Base-by-base conservation (phyloP, 345 rosid species). In the Eucalyptus curtisii region DNA sequence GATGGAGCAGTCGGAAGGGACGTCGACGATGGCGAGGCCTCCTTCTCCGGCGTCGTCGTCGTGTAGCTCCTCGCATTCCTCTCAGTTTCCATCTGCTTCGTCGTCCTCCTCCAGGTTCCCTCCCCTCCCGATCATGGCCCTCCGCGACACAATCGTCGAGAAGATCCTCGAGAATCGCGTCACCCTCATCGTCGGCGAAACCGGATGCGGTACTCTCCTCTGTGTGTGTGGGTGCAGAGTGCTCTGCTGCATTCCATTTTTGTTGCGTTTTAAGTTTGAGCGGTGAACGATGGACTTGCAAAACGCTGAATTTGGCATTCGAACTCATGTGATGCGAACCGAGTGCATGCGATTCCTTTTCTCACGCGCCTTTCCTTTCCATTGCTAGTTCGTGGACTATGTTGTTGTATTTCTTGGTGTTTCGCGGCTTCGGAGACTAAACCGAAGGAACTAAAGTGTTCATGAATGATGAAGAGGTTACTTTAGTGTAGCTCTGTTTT, bases 121-220 rank as follows among this genome's bases (percentile, higher is more conserved):
- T 13, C 88, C 95, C 22, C 98, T 97, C 44, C 99, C 99, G 1
- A 91, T 96, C 68, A 90, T 93, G 96, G 92, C 96, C 48, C 92
- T 95, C 88, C 93, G 91, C 87, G 90, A 88, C 89, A 96, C 87
- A 81, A 96, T 97, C 90, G 92, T 96, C 88, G 99, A 96, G 61
- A 97, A 97, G 93, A 93, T 96, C 89, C 86, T 90, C 89, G 95
- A 95, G 89, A 97, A 96, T 95, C 98, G 98, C 90, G 99, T 97
- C 91, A 97, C 99, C 90, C 97, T 97, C 89, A 96, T 96, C 86
- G 95, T 97, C 89, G 99, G 99, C 89, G 99, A 96, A 48, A 94
- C 99, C 27, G 99, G 99, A 88, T 97, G 99, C 93, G 99, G 99
- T 96, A 89, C 86, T 81, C 88, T 88, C 88, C 33, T 88, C 86